Evolutionary conservation across 352 stramenopile species (phyloP), one percentile per base, ranked within the genome.

Genomic region (Pythium folliculosum): DNA sequence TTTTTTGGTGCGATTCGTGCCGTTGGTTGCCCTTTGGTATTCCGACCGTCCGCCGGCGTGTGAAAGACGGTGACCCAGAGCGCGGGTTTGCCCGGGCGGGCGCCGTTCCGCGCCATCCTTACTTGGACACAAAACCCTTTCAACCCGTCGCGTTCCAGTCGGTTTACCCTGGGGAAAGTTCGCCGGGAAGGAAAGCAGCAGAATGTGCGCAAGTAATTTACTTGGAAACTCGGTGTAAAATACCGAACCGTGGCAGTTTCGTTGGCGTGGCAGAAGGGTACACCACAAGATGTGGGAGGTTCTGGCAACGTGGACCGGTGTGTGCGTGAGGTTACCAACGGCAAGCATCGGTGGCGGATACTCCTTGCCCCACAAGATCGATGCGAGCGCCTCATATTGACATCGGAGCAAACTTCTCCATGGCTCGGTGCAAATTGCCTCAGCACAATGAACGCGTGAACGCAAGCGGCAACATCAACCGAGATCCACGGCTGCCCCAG

Each of bases 161-260:
- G 53, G 63, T 61, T 69, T 47, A 40, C 53, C 30, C 22, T 25
- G 45, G 63, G 43, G 64, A 71, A 71, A 71, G 64, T 71, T 71
- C 64, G 60, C 63, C 60, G 9, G 27, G 55, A 70, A 65, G 40
- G 57, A 70, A 65, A 70, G 37, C 14, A n/a, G 50, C 47, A 52
- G 64, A 70, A 70, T 40, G 23, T 55, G 54, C 63, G 63, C 13
- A 63, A 69, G 63, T 69, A 69, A 69, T 69, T 45, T 60, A 69
- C 55, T 55, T 35, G 21, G 16, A 47, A 37, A 44, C 32, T 38
- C n/a, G 50, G 40, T 10, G 25, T 59, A 63, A 44, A 38, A 55
- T 63, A 58, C 55, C 51, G 8, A 53, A 21, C 38, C 0, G 17
- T 10, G 53, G 53, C 53, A 5, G 53, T 60, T 60, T 60, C 53